Conservation (phyloP, 768 basidiomycete genomes). For the Russula foetens region DNA sequence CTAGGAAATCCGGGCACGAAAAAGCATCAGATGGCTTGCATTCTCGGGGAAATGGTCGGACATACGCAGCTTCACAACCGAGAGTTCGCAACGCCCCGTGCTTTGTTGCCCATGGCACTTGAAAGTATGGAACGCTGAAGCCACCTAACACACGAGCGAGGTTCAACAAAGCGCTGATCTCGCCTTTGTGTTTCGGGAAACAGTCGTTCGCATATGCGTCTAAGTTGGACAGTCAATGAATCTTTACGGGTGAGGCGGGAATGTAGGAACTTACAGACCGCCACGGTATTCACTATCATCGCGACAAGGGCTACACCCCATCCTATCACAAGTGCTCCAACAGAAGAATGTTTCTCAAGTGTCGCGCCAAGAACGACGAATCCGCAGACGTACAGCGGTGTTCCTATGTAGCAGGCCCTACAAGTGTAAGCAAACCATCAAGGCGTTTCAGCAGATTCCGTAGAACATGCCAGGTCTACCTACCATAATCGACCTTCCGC, state of each 20-base stretch:
- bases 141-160: constrained; percentile 48
- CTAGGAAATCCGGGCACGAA: constrained; percentile 21
- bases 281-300: constrained; percentile 54
- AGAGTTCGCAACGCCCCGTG: constrained; percentile 55
- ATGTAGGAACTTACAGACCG: constrained; percentile 39
- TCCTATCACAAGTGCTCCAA: constrained; percentile 53
- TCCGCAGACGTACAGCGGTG: constrained; percentile 53
- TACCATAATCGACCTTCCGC: constrained; percentile 54
- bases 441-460: neutral
- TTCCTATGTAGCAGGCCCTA: constrained; percentile 54
- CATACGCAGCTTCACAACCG: constrained; percentile 54
- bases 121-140: constrained; percentile 59
- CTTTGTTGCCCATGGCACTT: constrained; percentile 55
- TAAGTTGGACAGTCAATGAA: constrained; percentile 21
- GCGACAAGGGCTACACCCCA: constrained; percentile 57
- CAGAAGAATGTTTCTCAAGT: constrained; percentile 43
- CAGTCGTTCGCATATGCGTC: constrained; percentile 44
- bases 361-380: constrained; percentile 50
- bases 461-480: constrained; percentile 5
- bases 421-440: neutral
- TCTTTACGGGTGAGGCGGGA: neutral
- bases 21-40: neutral
- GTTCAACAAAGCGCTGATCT: constrained; percentile 55
- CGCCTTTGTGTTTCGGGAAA: constrained; percentile 46
- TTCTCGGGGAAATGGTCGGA: constrained; percentile 11